Conservation (phyloP, 768 basidiomycete genomes). For the Sporobolomyces pararoseus region DNA sequence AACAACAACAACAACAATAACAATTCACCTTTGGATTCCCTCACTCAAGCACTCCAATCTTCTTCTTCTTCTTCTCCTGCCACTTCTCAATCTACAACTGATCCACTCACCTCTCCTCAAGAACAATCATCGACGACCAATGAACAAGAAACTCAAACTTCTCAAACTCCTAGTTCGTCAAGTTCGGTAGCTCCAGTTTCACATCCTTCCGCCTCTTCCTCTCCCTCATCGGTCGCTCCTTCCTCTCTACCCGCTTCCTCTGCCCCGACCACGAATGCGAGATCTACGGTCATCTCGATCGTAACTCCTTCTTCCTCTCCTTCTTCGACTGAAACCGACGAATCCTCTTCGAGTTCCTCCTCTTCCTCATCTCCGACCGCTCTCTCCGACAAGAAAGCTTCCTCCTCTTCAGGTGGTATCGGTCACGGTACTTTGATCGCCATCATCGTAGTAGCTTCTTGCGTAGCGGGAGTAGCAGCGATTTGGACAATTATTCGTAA, state of each 20-base stretch:
- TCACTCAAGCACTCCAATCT: conserved; percentile 2
- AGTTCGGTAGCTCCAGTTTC: no score
- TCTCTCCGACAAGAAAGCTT: neutral
- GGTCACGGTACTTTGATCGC: conserved; percentile 51
- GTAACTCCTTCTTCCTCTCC: conserved; percentile 2
- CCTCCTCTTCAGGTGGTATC: conserved; percentile 21
- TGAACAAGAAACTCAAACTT: neutral
- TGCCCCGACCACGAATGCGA: neutral
- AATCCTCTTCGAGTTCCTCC: neutral
- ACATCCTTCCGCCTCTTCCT: neutral
- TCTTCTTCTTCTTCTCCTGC: neutral
- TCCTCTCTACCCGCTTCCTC: neutral
- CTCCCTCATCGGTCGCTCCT: neutral
- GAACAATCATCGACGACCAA: no score
- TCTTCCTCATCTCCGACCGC: neutral
- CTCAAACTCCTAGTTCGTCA: neutral
- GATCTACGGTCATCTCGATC: conserved; percentile 3
- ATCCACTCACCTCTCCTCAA: neutral
- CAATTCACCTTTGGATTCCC: conserved; percentile 6
- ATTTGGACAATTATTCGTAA: conserved; percentile 68
- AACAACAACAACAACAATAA: neutral
- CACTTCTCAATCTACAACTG: neutral
- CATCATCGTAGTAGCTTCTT: conserved; percentile 67
- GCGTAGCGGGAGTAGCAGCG: conserved; percentile 64
- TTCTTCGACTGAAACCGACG: neutral